Conservation (phyloP, 176 grass and related monocot species). For the Avena sativa region DNA sequence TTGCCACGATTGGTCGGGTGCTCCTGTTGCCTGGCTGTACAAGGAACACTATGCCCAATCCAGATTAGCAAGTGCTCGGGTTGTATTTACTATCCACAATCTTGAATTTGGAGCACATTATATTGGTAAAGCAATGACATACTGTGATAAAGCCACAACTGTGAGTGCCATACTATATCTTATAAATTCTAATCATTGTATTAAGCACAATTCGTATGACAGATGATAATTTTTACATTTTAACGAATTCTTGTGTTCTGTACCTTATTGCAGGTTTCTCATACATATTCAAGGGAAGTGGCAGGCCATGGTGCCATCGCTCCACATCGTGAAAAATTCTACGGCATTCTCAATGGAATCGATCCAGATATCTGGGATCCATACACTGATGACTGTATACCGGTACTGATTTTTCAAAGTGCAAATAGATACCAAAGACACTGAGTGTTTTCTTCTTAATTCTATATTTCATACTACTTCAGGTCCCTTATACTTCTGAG, state of each 20-base stretch:
- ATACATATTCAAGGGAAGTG: slow-evolving; percentile 88
- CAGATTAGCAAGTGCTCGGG: slow-evolving; percentile 61
- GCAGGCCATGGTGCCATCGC: slow-evolving; percentile 75
- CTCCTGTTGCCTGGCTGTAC: slow-evolving; percentile 83
- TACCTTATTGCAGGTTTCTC: slow-evolving; percentile 64
- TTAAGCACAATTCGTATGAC: not conserved
- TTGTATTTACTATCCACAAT: slow-evolving; percentile 96
- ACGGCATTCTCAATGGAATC: slow-evolving; percentile 72
- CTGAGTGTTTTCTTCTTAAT: not conserved
- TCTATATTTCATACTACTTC: slow-evolving; percentile 22
- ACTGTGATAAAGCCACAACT: slow-evolving; percentile 85
- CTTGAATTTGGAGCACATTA: slow-evolving; percentile 89
- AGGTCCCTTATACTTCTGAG: slow-evolving; percentile 81
- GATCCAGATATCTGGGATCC: slow-evolving; percentile 83
- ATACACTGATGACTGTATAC: slow-evolving; percentile 58
- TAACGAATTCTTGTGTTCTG: slow-evolving; percentile 2
- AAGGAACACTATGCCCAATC: slow-evolving; percentile 83
- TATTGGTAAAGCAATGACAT: slow-evolving; percentile 73
- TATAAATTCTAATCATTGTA: slow-evolving; percentile 4
- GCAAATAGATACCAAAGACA: not conserved
- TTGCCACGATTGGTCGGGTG: slow-evolving; percentile 96
- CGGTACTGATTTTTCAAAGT: slow-evolving; percentile 35
- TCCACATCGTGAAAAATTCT: slow-evolving; percentile 71
- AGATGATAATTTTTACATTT: not conserved
- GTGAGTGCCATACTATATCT: slow-evolving; percentile 52